Evolutionary conservation across 805 yeast genomes (phyloP), one percentile per base, ranked within the genome.

Genomic region (Saccharomycopsis fodiens): DNA sequence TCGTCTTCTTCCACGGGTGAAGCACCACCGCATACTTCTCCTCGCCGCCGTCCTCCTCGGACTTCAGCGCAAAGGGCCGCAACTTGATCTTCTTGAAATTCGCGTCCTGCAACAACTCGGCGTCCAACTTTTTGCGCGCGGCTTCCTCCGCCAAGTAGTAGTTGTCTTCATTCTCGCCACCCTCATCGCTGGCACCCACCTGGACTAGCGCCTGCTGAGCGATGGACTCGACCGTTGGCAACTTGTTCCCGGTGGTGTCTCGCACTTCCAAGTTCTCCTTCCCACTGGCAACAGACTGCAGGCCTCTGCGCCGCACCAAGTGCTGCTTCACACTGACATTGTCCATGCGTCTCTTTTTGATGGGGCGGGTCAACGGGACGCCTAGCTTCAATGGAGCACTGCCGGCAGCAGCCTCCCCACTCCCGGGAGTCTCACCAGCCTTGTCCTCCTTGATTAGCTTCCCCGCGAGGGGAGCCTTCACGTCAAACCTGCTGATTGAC

Each of bases 1-100:
- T 45, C 34, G 16, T 36, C 8, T 43, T 41, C 21, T 44, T 31
- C 7, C 13, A 16, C 2, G 48, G 51, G 34, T 47, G 45, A 5
- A 49, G 19, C 13, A 49, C 47, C 3, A 46, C 21, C 15, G 35
- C 42, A 8, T 20, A 27, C 16, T 40, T 39, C 23, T 30, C 36
- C 15, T 42, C 31, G 3, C 35, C 15, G 20, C 35, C 45, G 3
- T 32, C 30, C 13, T 41, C 39, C 25, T 44, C 51, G 12, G 38
- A n/a, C 6, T 19, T 36, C 27, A 29, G 20, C 10, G 17, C 37
- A 17, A 25, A 22, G 5, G 35, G 19, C 7, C 34, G 23, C 41
- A 27, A 16, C 20, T 39, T 39, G 25, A n/a, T 39, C 10, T 8
- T 20, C 13, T 17, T 16, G 27, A 20, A 20, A 15, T 13, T 39